Base-by-base conservation (phyloP, 2,329 filamentous ascomycete species). In the Lachnellula arida region DNA sequence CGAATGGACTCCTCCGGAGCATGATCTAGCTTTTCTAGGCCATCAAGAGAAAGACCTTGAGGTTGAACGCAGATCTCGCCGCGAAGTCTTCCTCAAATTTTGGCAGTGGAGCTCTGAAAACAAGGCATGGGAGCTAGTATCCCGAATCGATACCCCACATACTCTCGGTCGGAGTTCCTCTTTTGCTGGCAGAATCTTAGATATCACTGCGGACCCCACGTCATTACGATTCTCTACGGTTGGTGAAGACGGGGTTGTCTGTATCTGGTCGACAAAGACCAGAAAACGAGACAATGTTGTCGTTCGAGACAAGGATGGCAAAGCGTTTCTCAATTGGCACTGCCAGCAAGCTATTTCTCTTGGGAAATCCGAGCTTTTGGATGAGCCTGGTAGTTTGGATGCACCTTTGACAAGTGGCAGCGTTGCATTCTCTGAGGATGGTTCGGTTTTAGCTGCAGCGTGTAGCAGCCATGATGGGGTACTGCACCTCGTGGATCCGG, bases 11-110 rank as follows among this genome's bases (percentile, higher is more conserved):
- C 91, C 91, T 1, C 84, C 89, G 9, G 74, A 76, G 12, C 76
- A 81, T 57, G 91, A 97, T 67, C 73, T 89, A 14, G 79, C 82
- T 40, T 79, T 80, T 54, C 71, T 88, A 8, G 75, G 76, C 51
- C 74, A 80, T 59, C 68, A 76, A 19, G 73, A 71, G 42, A 72
- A 68, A n/a, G 68, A 71, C 51, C 72, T 67, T 59, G 75, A 73
- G 62, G 78, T 74, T 51, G 78, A 82, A 55, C 72, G 76, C 32
- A 73, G 74, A 34, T 78, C 79, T 59, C 78, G 76, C 59, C 80
- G 80, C 44, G 93, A 97, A 69, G 82, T 91, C 0, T 89, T 88
- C 66, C 77, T 99, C 49, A 97, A 96, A 69, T 94, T 99, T 70
- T 99, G 94, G 94, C 74, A 85, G 70, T 72, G 88, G 73, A 83